Base-by-base conservation (phyloP, 1,284 basidiomycete genomes). In the Gymnopus androsaceus region DNA sequence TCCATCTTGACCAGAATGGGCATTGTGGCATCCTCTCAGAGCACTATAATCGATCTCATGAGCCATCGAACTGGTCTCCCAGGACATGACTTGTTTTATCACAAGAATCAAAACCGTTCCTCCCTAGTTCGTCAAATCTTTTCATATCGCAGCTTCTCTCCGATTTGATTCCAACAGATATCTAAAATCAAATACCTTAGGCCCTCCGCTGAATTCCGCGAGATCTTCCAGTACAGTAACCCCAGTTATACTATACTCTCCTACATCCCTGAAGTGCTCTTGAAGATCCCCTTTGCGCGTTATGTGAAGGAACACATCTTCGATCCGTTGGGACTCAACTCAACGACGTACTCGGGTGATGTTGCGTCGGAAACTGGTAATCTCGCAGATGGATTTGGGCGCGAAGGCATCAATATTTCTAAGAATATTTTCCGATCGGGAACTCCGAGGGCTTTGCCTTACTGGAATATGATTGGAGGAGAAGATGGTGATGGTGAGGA, bases 1-100 rank as follows among this genome's bases (percentile, higher is more conserved):
- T 58, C 63, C 8, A 30, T 70, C 9, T 47, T 66, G n/a, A 6
- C 66, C 68, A 0, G 55, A 53, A 17, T 68, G 62, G 61, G 55
- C 55, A 40, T 61, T 0, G 27, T 64, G 31, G 66, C 64, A 11
- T 51, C 64, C 2, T 45, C 55, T 27, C 44, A 65, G 27, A 57
- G 61, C n/a, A 66, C 60, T 1, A 58, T 66, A 8, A 50, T 63
- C 31, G 68, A 69, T 51, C 54, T 62, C 14, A 68, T 68, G 65
- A 62, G 57, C 31, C 67, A 68, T 50, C 66, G 66, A 21, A 66
- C 64, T 14, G 67, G 67, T 2, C 55, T 63, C 17, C 67, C 68
- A 30, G 57, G 54, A 14, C 67, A 61, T 21, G 57, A 63, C 31
- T 31, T 52, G 6, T 49, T 51, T 45, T 61, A 58, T 44, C 28